Base-by-base conservation (phyloP, 2,329 filamentous ascomycete genomes). In the Trichoderma harzianum region DNA sequence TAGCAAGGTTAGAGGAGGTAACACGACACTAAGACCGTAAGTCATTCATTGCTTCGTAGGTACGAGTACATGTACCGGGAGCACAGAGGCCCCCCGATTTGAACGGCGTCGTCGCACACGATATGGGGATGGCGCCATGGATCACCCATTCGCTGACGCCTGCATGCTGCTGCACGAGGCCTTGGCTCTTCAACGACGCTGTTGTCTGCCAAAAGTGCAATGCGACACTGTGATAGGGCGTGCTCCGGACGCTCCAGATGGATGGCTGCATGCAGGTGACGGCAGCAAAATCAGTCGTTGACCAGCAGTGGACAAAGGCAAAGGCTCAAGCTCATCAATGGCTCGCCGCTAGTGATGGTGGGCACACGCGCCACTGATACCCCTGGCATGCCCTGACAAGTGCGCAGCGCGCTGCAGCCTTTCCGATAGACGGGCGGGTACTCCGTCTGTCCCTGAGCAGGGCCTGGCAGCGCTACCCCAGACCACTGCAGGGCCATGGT, bases 391-490 rank as follows among this genome's bases (percentile, higher is more conserved):
- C 55, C 66, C 55, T 69, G 66, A 60, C 66, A 69, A 69, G 66
- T 36, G 53, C 36, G 55, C 30, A 43, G 65, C 30, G 58, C 57
- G 58, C 57, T 70, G 67, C 60, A 71, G 69, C 69, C 69, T 60
- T 58, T 64, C 69, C 69, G 69, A 71, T 65, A 71, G 69, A 71
- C 66, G 66, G 62, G 62, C 69, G 69, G 69, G 69, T 65, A 51
- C 69, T 71, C 69, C 61, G 69, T 43, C 62, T 71, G 60, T 70
- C 58, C 68, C 51, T 64, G 53, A 65, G 47, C 60, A 71, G 60
- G 65, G 68, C 68, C 61, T 70, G 68, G 60, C 69, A 71, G 69
- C 60, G 60, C 62, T 71, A 71, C 69, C 69, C 69, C 69, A 71
- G 69, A 71, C 69, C 47, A 24, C 61, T 61, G 66, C 66, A 69